Evolutionary conservation across 495 filamentous ascomycete species (phyloP).

Genomic region (Penicillium simplicissimum): DNA sequence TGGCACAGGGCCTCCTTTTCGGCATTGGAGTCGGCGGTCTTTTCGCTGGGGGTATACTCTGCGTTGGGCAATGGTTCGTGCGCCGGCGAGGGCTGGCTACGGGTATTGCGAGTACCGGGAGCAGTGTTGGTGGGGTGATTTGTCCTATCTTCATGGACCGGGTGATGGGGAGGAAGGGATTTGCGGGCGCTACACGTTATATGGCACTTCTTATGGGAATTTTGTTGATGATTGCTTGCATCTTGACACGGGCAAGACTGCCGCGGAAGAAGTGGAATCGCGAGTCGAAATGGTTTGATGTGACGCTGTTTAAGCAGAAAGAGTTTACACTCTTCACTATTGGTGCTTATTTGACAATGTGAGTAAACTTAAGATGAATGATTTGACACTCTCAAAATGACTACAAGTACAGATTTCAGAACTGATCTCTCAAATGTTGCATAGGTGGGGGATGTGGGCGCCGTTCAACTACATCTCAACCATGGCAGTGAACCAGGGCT

Average conservation of each 20-base stretch:
- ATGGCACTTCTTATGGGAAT: too few species aligned
- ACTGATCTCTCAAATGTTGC: not conserved
- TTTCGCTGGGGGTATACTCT: conserved; percentile 30
- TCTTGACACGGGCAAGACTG: not conserved
- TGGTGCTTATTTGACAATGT: conserved; percentile 32
- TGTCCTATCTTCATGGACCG: conserved; percentile 27
- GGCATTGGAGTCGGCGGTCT: conserved; percentile 34
- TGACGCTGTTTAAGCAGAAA: conserved; percentile 6
- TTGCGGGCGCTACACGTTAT: not conserved
- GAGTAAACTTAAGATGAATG: not conserved
- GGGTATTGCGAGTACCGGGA: conserved; percentile 32
- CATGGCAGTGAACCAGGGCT: conserved; percentile 24
- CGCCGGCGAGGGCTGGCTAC: conserved; percentile 32
- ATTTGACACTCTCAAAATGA: not conserved
- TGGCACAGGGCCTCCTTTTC: conserved; percentile 31
- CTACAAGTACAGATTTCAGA: not conserved
- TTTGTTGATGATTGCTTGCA: too few species aligned
- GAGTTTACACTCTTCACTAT: conserved; percentile 30
- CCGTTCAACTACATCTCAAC: conserved; percentile 33
- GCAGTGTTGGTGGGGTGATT: conserved; percentile 38
- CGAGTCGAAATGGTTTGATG: conserved; percentile 5
- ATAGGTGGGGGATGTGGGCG: conserved; percentile 35
- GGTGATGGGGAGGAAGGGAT: not conserved
- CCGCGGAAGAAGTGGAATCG: conserved; percentile 9
- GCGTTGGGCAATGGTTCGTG: conserved; percentile 52